Conservation (phyloP, 2,329 filamentous ascomycete genomes). For the Fusarium sp. region DNA sequence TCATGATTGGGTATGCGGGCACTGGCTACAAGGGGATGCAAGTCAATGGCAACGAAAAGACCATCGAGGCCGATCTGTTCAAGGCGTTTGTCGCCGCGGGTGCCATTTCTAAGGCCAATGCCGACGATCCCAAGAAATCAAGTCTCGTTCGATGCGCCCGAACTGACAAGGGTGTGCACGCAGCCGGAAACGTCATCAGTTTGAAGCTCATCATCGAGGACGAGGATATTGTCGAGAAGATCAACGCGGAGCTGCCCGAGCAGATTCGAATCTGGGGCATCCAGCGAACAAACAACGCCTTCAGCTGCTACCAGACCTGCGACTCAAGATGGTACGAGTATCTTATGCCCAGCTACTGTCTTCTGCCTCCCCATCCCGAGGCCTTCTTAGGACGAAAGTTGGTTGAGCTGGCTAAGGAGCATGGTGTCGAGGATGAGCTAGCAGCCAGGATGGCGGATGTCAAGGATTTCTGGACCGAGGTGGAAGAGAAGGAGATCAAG, state of each 20-base stretch:
- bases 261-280: constrained; percentile 98
- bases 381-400: constrained; percentile 87
- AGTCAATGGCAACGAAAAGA: constrained; percentile 85
- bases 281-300: constrained; percentile 87
- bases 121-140: constrained; percentile 96
- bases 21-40: constrained; percentile 99
- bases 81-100: constrained; percentile 90
- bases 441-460: constrained; percentile 81
- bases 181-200: constrained; percentile 94
- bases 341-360: constrained; percentile 91
- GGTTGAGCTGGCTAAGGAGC: constrained; percentile 80
- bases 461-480: constrained; percentile 82
- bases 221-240: constrained; percentile 85
- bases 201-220: constrained; percentile 97
- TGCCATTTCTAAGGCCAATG: constrained; percentile 96
- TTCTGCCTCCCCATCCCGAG: constrained; percentile 90
- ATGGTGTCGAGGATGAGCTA: constrained; percentile 78
- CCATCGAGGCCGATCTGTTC: constrained; percentile 96
- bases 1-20: constrained; percentile 94
- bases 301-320: constrained; percentile 94
- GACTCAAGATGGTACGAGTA: constrained; percentile 99
- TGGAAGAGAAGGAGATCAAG: constrained; percentile 85
- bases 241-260: constrained; percentile 85
- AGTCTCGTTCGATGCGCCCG: constrained; percentile 93
- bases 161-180: constrained; percentile 97